A percentile compares a stretch with the other conserved stretches of the same genome.
phyloP scores from a whole-genome alignment of 169 alveolate species.

The Ichthyophthirius multifiliis region DNA sequence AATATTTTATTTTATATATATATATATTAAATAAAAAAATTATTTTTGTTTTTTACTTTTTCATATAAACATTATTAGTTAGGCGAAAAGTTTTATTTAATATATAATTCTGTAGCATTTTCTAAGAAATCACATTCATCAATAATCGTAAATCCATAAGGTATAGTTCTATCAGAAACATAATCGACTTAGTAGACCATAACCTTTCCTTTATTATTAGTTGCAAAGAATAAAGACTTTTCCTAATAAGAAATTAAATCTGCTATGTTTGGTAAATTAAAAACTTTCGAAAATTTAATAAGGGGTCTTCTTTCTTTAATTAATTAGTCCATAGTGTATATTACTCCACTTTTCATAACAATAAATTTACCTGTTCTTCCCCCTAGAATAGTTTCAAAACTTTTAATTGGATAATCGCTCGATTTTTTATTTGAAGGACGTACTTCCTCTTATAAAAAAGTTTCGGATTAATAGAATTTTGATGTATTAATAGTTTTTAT shows the following conservation, averaged over 20 bases:
- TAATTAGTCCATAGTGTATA: conserved; percentile 24
- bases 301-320: conserved; percentile 20
- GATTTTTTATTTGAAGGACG: conserved; percentile 18
- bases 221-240: conserved; percentile 2
- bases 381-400: conserved; percentile 10
- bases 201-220: conserved; percentile 1
- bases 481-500: conserved; percentile 16
- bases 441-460: conserved; percentile 6
- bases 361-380: conserved; percentile 21
- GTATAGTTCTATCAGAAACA: conserved; percentile 11
- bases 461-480: conserved; percentile 24
- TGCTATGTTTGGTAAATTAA: conserved; percentile 34
- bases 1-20: background rate
- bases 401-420: background rate
- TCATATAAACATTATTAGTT: no score
- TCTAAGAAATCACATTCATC: conserved; percentile 47
- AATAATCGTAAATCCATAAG: conserved; percentile 32
- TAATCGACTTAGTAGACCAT: background rate
- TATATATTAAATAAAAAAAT: background rate
- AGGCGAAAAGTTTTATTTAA: no score
- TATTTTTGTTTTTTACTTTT: no score
- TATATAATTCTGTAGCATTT: conserved; percentile 60
- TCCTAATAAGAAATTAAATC: conserved; percentile 3
- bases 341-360: conserved; percentile 15
- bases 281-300: conserved; percentile 19